Evolutionary conservation across 768 basidiomycete species (phyloP).

Genomic region (Cystofilobasidium macerans): DNA sequence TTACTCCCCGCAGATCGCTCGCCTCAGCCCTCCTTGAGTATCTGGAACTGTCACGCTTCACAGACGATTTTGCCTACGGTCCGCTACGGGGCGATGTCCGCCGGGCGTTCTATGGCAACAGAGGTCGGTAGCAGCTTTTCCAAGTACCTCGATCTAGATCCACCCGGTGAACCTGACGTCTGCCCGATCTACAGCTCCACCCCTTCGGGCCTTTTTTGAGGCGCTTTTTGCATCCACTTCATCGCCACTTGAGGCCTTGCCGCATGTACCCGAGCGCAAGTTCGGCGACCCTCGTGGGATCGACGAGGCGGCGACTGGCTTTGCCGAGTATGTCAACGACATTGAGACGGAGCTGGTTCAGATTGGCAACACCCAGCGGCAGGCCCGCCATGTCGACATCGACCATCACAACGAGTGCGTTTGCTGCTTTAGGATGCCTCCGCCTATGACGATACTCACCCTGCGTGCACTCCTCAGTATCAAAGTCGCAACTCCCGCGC

Average conservation of each 20-base stretch:
- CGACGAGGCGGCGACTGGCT: background rate
- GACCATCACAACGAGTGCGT: background rate
- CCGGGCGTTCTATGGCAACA: background rate
- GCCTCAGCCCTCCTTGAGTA: constrained; percentile 8
- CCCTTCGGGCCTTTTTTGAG: constrained; percentile 11
- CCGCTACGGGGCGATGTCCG: constrained; percentile 7
- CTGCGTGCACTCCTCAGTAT: too few species aligned
- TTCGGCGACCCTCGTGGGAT: background rate
- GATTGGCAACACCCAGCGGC: background rate
- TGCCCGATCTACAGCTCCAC: constrained; percentile 10
- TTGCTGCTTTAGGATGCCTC: background rate
- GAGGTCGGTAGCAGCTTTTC: background rate
- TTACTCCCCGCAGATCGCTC: background rate
- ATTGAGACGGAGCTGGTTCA: background rate
- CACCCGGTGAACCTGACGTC: too few species aligned
- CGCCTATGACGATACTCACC: too few species aligned
- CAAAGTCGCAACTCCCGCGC: too few species aligned
- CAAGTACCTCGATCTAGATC: too few species aligned
- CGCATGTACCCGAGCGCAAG: background rate
- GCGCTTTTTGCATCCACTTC: background rate
- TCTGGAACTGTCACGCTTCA: constrained; percentile 13
- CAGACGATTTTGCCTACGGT: background rate
- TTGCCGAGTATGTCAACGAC: background rate
- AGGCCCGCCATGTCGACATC: background rate
- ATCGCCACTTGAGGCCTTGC: background rate